Evolutionary conservation across 2,329 filamentous ascomycete species (phyloP).

Genomic region (Fusarium albosuccineum): DNA sequence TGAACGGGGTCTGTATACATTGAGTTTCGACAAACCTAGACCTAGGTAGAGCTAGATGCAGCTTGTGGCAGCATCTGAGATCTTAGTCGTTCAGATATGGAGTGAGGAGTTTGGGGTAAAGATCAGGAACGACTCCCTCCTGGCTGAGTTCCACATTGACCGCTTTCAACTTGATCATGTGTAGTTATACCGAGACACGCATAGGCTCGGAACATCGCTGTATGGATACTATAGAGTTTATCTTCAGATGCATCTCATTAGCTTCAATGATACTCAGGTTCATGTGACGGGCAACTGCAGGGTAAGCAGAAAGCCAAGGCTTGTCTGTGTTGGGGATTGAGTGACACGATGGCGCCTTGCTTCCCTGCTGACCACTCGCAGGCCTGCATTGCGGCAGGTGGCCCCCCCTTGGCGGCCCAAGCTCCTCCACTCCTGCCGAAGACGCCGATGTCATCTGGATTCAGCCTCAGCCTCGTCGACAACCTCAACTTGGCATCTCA

Average conservation of each 20-base stretch:
- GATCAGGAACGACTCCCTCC: constrained; percentile 2
- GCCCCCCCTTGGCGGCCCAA: constrained; percentile 30
- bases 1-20: not conserved
- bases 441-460: constrained; percentile 26
- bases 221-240: not conserved
- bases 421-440: constrained; percentile 20
- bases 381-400: constrained; percentile 26
- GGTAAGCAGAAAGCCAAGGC: constrained; percentile 13
- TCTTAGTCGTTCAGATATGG: not conserved
- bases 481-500: not conserved
- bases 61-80: constrained; percentile 10
- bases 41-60: constrained; percentile 15
- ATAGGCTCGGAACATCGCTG: too few species aligned
- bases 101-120: constrained; percentile 3
- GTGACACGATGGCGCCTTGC: constrained; percentile 10
- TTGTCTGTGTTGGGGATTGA: not conserved
- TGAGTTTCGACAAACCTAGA: constrained; percentile 21
- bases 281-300: constrained; percentile 8
- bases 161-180: too few species aligned
- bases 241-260: not conserved
- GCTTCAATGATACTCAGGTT: not conserved
- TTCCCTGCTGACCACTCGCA: constrained; percentile 26
- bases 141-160: too few species aligned
- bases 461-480: constrained; percentile 33
- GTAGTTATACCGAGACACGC: not conserved